Evolutionary conservation across 306 rosid genomes (phyloP), one percentile per base, ranked within the genome.

Genomic region (Nissolia schottii): DNA sequence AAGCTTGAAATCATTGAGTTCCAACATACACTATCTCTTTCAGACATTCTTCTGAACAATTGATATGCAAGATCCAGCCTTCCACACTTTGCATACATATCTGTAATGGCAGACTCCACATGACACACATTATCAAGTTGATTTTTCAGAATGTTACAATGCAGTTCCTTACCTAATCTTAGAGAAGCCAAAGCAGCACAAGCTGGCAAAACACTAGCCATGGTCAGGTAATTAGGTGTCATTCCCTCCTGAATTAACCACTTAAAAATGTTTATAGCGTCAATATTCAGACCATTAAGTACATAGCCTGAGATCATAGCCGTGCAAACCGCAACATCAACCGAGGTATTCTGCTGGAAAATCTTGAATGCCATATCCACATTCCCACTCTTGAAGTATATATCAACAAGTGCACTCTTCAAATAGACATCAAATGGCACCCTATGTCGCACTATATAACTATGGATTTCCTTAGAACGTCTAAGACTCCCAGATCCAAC

Each of bases 11-110:
- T 85, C 90, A 91, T 87, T n/a, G 87, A 80, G 79, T 88, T 91
- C 97, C 92, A 91, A 76, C 89, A 91, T n/a, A 91, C 80, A 67
- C 83, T 80, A 83, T 91, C 97, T 77, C 80, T 87, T 74, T 77
- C 83, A 3, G 85, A 54, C 86, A 78, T 77, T 81, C 89, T 67
- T 43, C 75, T 60, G 59, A 91, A 85, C 74, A 68, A 78, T 31
- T 32, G 77, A 80, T 67, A 75, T 45, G 92, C 87, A 76, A 91
- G 95, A 77, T 88, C 90, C 67, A 91, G 41, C 66, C 90, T 85
- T 80, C 93, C 97, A 82, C 86, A 87, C 75, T 91, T 91, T 62
- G 97, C 89, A 73, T 91, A 91, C 97, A 91, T 87, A 61, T 84
- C 85, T 53, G 82, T 83, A 75, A 91, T 77, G 58, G 91, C 88